A percentile compares a stretch with the other conserved stretches of the same genome.
phyloP scores from a whole-genome alignment of 495 filamentous ascomycete species.

The Lepraria neglecta region DNA sequence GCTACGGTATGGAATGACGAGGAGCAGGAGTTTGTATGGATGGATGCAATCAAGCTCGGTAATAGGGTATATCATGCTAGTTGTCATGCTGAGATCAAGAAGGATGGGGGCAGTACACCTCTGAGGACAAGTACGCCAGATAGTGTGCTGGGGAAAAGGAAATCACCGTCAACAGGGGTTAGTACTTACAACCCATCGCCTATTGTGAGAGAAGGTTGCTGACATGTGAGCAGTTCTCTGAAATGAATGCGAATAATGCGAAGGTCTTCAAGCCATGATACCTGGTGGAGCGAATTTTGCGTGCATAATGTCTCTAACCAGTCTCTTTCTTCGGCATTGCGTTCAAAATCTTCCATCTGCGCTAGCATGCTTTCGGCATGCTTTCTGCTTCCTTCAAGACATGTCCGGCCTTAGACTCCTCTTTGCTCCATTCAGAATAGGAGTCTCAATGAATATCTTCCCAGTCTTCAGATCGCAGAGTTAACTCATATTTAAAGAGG shows the following conservation, averaged over 20 bases:
- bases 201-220: neutral
- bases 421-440: neutral
- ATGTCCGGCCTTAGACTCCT: neutral
- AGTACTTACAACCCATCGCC: neutral
- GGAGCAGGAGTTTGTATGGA: constrained; percentile 94
- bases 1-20: constrained; percentile 84
- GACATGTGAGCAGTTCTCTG: constrained; percentile 5
- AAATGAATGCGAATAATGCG: constrained; percentile 13
- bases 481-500: neutral
- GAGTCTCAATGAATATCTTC: neutral
- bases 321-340: constrained; percentile 1
- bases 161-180: constrained; percentile 42
- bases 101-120: constrained; percentile 44
- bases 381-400: neutral
- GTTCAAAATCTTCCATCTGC: neutral
- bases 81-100: constrained; percentile 78
- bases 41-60: constrained; percentile 76
- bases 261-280: constrained; percentile 17
- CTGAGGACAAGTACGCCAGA: constrained; percentile 52
- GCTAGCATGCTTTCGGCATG: constrained; percentile 4
- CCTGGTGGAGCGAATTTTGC: constrained; percentile 4
- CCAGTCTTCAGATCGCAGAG: neutral
- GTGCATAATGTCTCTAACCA: neutral
- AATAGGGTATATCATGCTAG: constrained; percentile 80
- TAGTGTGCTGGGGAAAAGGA: constrained; percentile 67